These are phyloP conservation scores for Lactifluus echinatus DNA, from an alignment of 768 basidiomycete genomes.

Conservation along the genomic window DNA sequence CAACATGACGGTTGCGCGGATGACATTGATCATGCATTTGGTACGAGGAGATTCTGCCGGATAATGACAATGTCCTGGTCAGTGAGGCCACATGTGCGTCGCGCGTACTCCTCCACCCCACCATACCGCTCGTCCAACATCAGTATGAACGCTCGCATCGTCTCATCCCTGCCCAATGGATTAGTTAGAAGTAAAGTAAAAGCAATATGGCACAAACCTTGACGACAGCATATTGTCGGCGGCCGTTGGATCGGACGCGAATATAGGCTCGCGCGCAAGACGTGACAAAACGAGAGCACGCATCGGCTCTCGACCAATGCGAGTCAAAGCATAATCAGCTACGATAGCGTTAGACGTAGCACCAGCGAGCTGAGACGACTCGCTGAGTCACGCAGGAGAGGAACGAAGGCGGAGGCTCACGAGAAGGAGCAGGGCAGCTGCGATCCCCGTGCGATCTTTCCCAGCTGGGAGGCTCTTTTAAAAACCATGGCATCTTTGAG, in stretches of 20 bases:
- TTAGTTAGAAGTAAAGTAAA: not conserved
- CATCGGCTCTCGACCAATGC: constrained; percentile 72
- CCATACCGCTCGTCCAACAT: constrained; percentile 57
- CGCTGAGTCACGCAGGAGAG: not conserved
- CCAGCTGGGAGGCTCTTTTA: constrained; percentile 39
- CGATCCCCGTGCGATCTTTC: constrained; percentile 73
- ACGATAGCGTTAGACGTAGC: constrained; percentile 58
- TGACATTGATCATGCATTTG: not conserved
- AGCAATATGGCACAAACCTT: constrained; percentile 37
- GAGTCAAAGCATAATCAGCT: constrained; percentile 67
- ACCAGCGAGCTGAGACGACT: constrained; percentile 52
- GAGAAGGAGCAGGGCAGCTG: constrained; percentile 64
- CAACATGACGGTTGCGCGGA: not conserved
- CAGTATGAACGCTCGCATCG: constrained; percentile 64
- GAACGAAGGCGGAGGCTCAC: constrained; percentile 29
- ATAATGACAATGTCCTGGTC: constrained; percentile 57
- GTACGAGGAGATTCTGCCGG: constrained; percentile 44
- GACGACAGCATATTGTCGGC: constrained; percentile 81
- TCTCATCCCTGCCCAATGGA: constrained; percentile 43
- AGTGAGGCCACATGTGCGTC: constrained; percentile 45
- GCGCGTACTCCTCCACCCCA: constrained; percentile 57
- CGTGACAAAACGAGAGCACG: constrained; percentile 62
- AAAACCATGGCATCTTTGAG: not conserved
- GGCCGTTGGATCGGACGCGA: constrained; percentile 63
- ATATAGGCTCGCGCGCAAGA: constrained; percentile 60